Conservation (phyloP, 192 early-diverging fungal genomes). For the Dissophora globulifera region DNA sequence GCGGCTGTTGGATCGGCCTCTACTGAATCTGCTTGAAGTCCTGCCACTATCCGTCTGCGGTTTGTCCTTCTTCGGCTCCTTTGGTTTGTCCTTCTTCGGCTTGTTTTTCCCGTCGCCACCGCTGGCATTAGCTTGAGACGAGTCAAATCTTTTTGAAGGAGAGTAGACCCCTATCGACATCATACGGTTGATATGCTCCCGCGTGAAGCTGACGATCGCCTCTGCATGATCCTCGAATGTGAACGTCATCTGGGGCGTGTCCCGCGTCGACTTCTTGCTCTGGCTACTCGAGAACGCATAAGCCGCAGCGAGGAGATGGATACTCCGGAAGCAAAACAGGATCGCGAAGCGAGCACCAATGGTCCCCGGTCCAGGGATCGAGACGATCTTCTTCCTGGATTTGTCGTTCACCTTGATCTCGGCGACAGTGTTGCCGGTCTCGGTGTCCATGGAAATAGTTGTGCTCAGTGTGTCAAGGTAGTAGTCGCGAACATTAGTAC, state of each 20-base stretch:
- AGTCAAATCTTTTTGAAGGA: conserved; percentile 9
- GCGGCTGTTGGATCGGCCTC: no score
- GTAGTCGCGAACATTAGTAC: conserved; percentile 28
- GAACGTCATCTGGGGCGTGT: conserved; percentile 8
- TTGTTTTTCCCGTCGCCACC: no score
- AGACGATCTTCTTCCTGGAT: conserved; percentile 10
- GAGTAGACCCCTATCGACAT: conserved; percentile 23
- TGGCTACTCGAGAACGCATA: conserved; percentile 22
- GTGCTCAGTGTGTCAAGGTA: conserved; percentile 21
- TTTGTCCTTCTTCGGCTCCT: not conserved
- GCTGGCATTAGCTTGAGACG: no score
- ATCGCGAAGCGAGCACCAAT: conserved; percentile 42
- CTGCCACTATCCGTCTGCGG: no score
- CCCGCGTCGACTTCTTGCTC: conserved; percentile 17
- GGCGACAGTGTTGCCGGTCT: conserved; percentile 14
- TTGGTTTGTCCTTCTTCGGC: not conserved
- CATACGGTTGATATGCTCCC: conserved; percentile 51
- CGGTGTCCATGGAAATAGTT: conserved; percentile 13
- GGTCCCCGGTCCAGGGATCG: conserved; percentile 32
- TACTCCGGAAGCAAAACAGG: conserved; percentile 33
- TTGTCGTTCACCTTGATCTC: conserved; percentile 47
- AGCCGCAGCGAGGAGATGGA: conserved; percentile 37
- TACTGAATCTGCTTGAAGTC: no score
- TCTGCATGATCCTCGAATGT: conserved; percentile 48
- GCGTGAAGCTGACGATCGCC: conserved; percentile 42